Percentiles rank a stretch among this genome's conserved stretches.
phyloP scores from a whole-genome alignment of 2,329 filamentous ascomycete genomes.

The Diaporthe sp. region DNA sequence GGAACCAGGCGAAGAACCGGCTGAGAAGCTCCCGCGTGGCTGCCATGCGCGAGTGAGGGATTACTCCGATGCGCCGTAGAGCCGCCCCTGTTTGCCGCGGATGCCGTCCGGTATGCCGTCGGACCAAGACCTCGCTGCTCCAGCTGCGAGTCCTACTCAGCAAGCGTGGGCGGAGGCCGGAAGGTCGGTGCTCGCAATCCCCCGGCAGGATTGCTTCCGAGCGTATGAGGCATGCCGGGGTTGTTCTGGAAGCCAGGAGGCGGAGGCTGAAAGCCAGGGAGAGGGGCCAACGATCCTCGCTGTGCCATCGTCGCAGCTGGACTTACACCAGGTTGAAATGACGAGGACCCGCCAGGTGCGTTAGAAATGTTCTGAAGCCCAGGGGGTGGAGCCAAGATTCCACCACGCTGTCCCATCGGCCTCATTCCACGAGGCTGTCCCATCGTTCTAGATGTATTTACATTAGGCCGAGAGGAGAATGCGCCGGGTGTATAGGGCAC shows the following conservation, averaged over 20 bases:
- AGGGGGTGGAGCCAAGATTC: not conserved
- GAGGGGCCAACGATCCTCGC: not conserved
- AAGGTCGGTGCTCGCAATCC: not conserved
- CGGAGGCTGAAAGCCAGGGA: not conserved
- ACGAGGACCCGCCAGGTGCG: not conserved
- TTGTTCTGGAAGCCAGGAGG: not conserved
- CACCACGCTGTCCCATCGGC: not conserved
- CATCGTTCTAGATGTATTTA: not conserved
- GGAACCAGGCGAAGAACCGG: not conserved
- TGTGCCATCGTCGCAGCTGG: not conserved
- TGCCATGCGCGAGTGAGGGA: not conserved
- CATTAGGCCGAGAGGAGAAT: not conserved
- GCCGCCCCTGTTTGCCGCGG: too few relatives aligned
- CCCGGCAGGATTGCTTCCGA: not conserved
- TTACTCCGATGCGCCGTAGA: not conserved
- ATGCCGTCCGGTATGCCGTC: not conserved
- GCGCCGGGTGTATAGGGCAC: too few relatives aligned
- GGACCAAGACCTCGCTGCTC: not conserved
- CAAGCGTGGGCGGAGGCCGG: not conserved
- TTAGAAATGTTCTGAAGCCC: not conserved
- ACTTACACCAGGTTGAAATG: not conserved
- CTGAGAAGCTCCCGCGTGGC: too few relatives aligned
- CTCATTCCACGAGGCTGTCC: not conserved
- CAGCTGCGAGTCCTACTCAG: constrained; percentile 13
- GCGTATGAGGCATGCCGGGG: not conserved